A percentile compares a stretch with the other conserved stretches of the same genome.
phyloP scores from a whole-genome alignment of 768 basidiomycete genomes.

The Neoboletus magnificus region DNA sequence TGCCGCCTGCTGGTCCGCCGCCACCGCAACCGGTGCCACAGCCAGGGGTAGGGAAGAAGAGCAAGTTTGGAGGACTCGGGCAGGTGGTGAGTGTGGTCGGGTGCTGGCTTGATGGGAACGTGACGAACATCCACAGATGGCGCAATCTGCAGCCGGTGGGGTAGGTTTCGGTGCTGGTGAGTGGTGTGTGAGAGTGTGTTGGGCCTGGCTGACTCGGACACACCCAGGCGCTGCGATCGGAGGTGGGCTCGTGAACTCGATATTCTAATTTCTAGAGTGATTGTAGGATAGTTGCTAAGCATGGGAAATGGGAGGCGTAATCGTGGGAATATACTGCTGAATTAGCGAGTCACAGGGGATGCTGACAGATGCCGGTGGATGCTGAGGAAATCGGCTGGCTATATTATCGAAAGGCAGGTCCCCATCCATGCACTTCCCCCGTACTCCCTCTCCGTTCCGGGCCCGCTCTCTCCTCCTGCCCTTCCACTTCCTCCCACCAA shows the following conservation, averaged over 20 bases:
- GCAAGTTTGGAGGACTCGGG: slow-evolving; percentile 39
- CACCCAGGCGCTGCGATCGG: slow-evolving; percentile 43
- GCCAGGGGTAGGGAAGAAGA: slow-evolving; percentile 32
- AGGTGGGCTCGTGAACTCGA: slow-evolving; percentile 43
- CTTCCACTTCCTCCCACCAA: not conserved
- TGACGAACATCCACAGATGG: slow-evolving; percentile 24
- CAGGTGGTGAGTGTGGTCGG: slow-evolving; percentile 29
- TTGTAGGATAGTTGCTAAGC: slow-evolving; percentile 15
- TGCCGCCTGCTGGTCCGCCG: slow-evolving; percentile 36
- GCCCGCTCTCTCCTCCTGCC: not conserved
- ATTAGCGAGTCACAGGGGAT: slow-evolving; percentile 18
- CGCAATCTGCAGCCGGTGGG: slow-evolving; percentile 37
- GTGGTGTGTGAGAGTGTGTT: not conserved
- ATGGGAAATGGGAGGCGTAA: slow-evolving; percentile 17
- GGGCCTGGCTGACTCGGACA: not conserved
- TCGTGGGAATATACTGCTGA: slow-evolving; percentile 24
- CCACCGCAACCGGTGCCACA: slow-evolving; percentile 35
- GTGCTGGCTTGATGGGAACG: not conserved
- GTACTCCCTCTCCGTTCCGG: slow-evolving; percentile 1
- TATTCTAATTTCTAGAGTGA: slow-evolving; percentile 35
- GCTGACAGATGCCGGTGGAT: slow-evolving; percentile 32
- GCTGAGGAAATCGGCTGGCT: slow-evolving; percentile 27
- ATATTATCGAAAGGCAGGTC: slow-evolving; percentile 27
- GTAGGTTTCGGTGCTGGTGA: slow-evolving; percentile 47
- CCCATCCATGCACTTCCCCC: slow-evolving; percentile 23